Base-by-base conservation (phyloP, 2,329 filamentous ascomycete genomes). In the Talaromyces atroroseus region DNA sequence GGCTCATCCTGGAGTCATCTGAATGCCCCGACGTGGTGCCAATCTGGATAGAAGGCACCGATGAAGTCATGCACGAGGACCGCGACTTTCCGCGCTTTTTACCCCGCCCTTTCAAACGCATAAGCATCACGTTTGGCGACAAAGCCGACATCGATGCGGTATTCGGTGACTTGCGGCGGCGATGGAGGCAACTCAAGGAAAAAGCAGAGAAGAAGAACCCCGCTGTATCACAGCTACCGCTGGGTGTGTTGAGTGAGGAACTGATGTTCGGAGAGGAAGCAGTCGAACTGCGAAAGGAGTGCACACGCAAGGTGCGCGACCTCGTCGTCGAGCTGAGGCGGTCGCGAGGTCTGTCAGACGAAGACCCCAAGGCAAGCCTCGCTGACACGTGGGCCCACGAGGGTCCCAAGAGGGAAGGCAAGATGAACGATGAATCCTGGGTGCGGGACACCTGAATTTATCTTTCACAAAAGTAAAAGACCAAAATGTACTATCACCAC, bases 1-100 rank as follows among this genome's bases (percentile, higher is more conserved):
- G 94, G 2, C 80, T 97, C 57, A 94, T 99, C 57, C 83, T 99
- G 48, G 94, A 99, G 72, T 84, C 87, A 48, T 88, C 92, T 49
- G 90, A 90, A 2, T 86, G 89, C 60, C 94, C 94, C 0, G 89
- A 95, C 63, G 82, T 99, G 20, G 82, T 99, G 36, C 91, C 94
- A 45, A 92, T 99, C 74, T 99, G 95, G 79, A 87, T 97, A 50
- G 90, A 96, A 66, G 94, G 94, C 26, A 88, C 89, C 16, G 88
- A 96, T 68, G 76, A 87, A 58, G 80, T 96, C 63, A 96, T 97
- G 92, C 82, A 89, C 65, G 92, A 97, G 72, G 81, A 85, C 57
- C 82, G 94, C 47, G 75, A 74, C 2, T 96, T 86, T 64, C 94
- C 92, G 1, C 84, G 90, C 12, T 94, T 90, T 66, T 64, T 95